Conservation (phyloP, 2,329 filamentous ascomycete species). For the Calonectria montana region DNA sequence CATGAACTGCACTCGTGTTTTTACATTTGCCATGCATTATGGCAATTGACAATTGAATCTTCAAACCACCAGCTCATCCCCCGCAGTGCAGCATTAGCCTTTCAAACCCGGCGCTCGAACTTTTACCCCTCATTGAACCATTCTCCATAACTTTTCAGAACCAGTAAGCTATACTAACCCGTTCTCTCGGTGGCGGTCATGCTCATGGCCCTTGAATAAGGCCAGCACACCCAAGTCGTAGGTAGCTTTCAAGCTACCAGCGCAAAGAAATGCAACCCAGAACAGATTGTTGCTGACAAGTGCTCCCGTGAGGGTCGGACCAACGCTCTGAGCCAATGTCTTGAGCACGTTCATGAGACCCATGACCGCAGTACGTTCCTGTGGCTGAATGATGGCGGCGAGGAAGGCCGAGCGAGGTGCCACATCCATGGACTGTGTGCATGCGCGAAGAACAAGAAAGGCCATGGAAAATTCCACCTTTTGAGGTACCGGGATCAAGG, state of each 20-base stretch:
- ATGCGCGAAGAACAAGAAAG: slow-evolving; percentile 71
- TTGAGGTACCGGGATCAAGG: slow-evolving; percentile 69
- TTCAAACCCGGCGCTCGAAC: neutral
- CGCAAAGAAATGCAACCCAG: slow-evolving; percentile 13
- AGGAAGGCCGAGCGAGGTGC: slow-evolving; percentile 78
- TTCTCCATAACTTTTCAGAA: neutral
- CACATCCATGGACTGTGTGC: slow-evolving; percentile 75
- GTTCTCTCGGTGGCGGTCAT: neutral
- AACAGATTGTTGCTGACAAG: slow-evolving; percentile 9
- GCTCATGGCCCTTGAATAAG: slow-evolving; percentile 15
- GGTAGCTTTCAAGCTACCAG: slow-evolving; percentile 6
- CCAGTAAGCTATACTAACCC: neutral
- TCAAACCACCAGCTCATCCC: neutral
- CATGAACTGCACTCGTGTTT: neutral
- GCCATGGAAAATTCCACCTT: slow-evolving; percentile 65
- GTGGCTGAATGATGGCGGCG: slow-evolving; percentile 70
- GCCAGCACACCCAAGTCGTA: slow-evolving; percentile 12
- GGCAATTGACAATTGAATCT: neutral
- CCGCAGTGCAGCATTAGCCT: neutral
- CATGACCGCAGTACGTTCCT: slow-evolving; percentile 78
- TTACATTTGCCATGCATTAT: neutral
- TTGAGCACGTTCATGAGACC: slow-evolving; percentile 51
- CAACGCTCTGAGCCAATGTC: slow-evolving; percentile 12
- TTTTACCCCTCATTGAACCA: neutral
- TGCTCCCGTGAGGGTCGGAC: slow-evolving; percentile 2